Conservation (phyloP, 306 rosid species). For the Acmispon strigosus region DNA sequence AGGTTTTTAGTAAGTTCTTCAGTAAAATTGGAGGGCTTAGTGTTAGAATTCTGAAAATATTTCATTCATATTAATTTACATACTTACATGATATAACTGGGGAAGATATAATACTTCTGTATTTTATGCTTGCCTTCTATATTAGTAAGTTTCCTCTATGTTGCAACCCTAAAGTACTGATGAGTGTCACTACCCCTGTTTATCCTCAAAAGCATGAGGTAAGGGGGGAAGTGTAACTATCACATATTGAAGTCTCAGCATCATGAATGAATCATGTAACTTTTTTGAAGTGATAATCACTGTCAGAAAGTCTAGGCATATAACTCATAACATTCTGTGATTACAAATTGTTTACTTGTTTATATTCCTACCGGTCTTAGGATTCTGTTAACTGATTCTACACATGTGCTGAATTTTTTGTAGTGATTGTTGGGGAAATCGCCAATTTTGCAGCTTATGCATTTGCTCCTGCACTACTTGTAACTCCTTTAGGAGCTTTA, state of each 20-base stretch:
- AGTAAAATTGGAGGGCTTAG: neutral
- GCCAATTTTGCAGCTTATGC: conserved; percentile 98
- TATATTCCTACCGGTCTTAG: neutral
- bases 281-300: neutral
- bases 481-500: conserved; percentile 93
- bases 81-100: neutral
- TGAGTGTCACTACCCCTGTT: neutral
- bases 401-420: conserved; percentile 4
- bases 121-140: neutral
- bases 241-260: neutral
- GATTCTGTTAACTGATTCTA: neutral
- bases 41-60: neutral
- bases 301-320: neutral
- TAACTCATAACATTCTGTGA: neutral
- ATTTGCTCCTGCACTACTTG: conserved; percentile 92
- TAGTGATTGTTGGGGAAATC: conserved; percentile 91
- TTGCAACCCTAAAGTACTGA: neutral
- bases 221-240: neutral
- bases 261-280: neutral
- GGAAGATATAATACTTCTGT: neutral
- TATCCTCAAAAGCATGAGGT: neutral
- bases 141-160: neutral
- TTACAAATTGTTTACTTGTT: neutral
- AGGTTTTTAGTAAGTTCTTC: neutral
- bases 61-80: neutral